phyloP scores from a whole-genome alignment of 768 basidiomycete genomes.

The Ramaria sp. region DNA sequence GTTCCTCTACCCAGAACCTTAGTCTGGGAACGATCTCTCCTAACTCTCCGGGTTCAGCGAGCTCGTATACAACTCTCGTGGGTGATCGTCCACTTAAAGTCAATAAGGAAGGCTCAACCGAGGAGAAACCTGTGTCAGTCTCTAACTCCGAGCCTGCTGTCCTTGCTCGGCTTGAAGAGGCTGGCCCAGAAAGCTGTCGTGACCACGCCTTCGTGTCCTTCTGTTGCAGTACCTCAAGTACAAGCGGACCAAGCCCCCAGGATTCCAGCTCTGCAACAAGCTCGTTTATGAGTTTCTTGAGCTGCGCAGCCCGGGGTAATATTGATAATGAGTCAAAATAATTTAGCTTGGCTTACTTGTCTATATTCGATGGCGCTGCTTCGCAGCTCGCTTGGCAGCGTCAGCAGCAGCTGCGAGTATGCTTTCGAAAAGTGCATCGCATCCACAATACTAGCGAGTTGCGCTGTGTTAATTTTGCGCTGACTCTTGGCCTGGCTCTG shows the following conservation, averaged over 20 bases:
- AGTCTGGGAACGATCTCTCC: conserved; percentile 47
- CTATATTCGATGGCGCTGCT: conserved; percentile 79
- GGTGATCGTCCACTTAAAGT: not conserved
- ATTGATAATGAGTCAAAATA: too few relatives aligned
- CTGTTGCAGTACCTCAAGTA: conserved; percentile 28
- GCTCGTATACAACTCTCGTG: conserved; percentile 44
- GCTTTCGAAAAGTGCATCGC: conserved; percentile 75
- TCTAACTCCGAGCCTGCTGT: not conserved
- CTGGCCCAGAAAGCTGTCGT: not conserved
- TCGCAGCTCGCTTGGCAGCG: conserved; percentile 67
- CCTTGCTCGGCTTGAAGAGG: conserved; percentile 11
- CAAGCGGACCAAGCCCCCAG: conserved; percentile 47
- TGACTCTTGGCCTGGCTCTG: too few relatives aligned
- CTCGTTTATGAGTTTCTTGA: conserved; percentile 84
- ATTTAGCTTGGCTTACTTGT: conserved; percentile 42
- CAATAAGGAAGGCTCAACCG: not conserved
- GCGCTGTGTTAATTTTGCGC: too few relatives aligned
- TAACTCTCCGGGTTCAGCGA: conserved; percentile 26
- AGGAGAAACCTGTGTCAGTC: not conserved
- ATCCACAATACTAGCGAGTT: too few relatives aligned
- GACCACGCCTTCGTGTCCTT: not conserved
- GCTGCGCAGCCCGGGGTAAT: conserved; percentile 44
- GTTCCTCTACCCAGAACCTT: conserved; percentile 34
- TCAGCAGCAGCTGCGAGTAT: conserved; percentile 48
- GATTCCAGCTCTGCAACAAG: conserved; percentile 68